A percentile compares a stretch with the other conserved stretches of the same genome.
Conservation (phyloP, 2,329 filamentous ascomycete genomes). For the Monilinia vaccinii-corymbosi region DNA sequence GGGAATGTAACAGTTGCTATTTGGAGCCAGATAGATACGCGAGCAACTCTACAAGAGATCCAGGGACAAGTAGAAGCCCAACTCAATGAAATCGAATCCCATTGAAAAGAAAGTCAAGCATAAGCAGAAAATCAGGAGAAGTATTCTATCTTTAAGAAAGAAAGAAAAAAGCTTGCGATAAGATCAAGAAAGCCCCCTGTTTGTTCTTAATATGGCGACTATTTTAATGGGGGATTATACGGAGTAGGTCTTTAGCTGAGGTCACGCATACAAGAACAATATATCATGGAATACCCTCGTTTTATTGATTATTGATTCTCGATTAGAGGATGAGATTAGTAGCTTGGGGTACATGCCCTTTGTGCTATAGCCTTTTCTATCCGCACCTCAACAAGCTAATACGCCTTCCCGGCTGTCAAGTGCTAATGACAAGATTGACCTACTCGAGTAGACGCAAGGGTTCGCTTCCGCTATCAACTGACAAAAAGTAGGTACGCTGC, state of each 20-base stretch:
- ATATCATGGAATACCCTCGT: background rate
- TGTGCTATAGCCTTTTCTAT: background rate
- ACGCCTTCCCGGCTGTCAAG: background rate
- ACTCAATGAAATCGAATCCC: background rate
- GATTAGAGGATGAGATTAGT: background rate
- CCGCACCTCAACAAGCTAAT: background rate
- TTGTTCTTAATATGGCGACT: background rate
- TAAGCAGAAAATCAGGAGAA: background rate
- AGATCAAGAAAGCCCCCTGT: background rate
- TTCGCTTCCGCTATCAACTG: background rate
- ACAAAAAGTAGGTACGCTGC: background rate
- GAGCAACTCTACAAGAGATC: background rate
- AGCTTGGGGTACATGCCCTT: background rate
- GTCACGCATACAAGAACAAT: background rate
- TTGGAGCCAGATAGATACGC: background rate
- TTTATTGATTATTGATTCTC: background rate
- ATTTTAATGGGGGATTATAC: background rate
- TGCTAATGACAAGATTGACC: background rate
- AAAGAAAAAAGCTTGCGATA: background rate
- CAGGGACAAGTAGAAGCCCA: background rate
- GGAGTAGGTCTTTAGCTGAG: background rate
- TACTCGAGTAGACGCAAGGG: background rate
- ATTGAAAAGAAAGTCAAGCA: background rate
- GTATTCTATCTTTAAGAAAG: too few relatives aligned
- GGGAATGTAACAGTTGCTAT: conserved; percentile 5